These are phyloP conservation scores for Helminthosporium solani DNA, from an alignment of 2,329 filamentous ascomycete genomes.

Conservation along the genomic window DNA sequence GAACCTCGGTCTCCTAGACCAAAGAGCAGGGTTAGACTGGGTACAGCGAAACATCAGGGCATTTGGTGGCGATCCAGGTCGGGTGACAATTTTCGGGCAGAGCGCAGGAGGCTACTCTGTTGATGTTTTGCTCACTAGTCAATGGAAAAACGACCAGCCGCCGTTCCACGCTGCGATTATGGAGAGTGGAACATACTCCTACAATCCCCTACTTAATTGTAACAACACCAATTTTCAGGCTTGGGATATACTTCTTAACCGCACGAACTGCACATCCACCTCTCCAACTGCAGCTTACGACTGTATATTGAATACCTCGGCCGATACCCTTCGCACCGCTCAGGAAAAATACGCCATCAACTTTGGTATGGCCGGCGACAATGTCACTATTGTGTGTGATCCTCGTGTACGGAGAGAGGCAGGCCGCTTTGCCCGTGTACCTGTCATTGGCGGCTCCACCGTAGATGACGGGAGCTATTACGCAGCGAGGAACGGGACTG, in stretches of 20 bases:
- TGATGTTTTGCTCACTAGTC: conserved; percentile 23
- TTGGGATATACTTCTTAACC: conserved; percentile 7
- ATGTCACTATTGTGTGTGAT: conserved; percentile 12
- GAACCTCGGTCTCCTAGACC: conserved; percentile 57
- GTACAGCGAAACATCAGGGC: conserved; percentile 49
- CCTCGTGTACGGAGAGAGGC: conserved; percentile 7
- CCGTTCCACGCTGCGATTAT: conserved; percentile 28
- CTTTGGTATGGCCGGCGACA: conserved; percentile 15
- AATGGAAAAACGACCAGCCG: conserved; percentile 11
- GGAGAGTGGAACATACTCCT: conserved; percentile 17
- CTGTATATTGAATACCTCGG: conserved; percentile 9
- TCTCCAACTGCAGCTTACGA: conserved; percentile 4
- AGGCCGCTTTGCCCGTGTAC: conserved; percentile 12
- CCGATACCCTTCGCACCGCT: conserved; percentile 3
- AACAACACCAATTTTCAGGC: conserved; percentile 5
- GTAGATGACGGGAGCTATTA: conserved; percentile 14
- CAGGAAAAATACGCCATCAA: conserved; percentile 6
- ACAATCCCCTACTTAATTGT: conserved; percentile 8
- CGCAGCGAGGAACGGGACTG: conserved; percentile 8
- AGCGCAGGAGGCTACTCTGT: conserved; percentile 25
- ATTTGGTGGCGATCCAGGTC: conserved; percentile 50
- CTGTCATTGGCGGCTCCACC: conserved; percentile 13
- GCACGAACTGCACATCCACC: conserved; percentile 1
- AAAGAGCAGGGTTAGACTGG: conserved; percentile 56
- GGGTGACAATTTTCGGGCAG: conserved; percentile 50